These are phyloP conservation scores for Rhododendron vialii DNA, from an alignment of 148 eudicot genomes.

Conservation along the genomic window DNA sequence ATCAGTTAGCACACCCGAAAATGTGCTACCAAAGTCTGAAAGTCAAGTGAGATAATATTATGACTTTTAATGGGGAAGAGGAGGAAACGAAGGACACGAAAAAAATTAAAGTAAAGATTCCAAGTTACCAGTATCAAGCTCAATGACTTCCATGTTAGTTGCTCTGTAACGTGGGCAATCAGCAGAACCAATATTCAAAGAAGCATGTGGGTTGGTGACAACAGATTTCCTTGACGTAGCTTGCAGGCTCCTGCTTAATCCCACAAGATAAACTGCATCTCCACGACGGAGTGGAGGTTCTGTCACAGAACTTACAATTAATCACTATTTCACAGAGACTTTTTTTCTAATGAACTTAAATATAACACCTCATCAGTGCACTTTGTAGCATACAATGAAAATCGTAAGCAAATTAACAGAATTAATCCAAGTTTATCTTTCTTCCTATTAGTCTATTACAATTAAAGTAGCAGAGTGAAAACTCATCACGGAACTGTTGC, in stretches of 20 bases:
- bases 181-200: constrained; percentile 80
- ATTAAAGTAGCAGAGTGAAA: not conserved
- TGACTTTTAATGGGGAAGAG: not conserved
- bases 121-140: constrained; percentile 87
- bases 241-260: constrained; percentile 86
- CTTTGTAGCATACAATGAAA: not conserved
- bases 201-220: constrained; percentile 91
- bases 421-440: not conserved
- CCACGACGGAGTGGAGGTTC: constrained; percentile 91
- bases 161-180: constrained; percentile 96
- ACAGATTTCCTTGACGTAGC: constrained; percentile 92
- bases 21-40: constrained; percentile 91
- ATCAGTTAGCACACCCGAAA: constrained; percentile 88
- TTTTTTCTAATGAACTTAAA: not conserved
- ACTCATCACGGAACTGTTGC: not conserved
- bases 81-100: not conserved
- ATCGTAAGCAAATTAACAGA: not conserved
- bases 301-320: constrained; percentile 24
- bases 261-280: constrained; percentile 89
- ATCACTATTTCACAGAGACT: not conserved
- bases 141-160: constrained; percentile 93
- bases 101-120: not conserved
- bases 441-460: not conserved
- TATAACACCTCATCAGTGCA: not conserved
- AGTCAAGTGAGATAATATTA: not conserved